Evolutionary conservation across 2,329 filamentous ascomycete genomes (phyloP).

Genomic region (Gaeumannomyces tritici): DNA sequence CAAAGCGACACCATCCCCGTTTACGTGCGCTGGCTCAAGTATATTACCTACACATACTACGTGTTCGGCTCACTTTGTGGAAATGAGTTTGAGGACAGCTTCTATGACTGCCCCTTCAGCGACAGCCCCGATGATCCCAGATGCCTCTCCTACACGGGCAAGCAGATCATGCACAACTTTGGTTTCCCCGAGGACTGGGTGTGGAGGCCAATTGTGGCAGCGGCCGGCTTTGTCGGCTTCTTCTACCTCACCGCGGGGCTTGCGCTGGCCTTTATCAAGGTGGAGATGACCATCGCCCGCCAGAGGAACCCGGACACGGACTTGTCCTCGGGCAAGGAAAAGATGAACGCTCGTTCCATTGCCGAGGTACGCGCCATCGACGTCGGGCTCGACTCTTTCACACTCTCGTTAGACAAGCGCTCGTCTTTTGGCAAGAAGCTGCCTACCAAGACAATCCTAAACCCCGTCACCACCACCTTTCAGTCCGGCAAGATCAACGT

Average conservation of each 20-base stretch:
- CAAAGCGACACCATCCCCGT: conserved; percentile 64
- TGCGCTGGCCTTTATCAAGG: conserved; percentile 52
- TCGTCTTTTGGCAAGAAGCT: conserved; percentile 39
- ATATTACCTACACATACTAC: conserved; percentile 58
- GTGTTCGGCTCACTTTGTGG: conserved; percentile 60
- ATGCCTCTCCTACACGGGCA: conserved; percentile 60
- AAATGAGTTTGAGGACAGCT: conserved; percentile 63
- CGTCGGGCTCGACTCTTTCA: conserved; percentile 55
- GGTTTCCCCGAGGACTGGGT: conserved; percentile 62
- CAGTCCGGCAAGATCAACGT: conserved; percentile 39
- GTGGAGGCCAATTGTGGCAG: conserved; percentile 52
- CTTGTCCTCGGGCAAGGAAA: conserved; percentile 61
- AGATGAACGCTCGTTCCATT: conserved; percentile 45
- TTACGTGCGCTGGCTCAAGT: conserved; percentile 68
- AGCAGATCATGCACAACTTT: conserved; percentile 58
- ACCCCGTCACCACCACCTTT: conserved; percentile 58
- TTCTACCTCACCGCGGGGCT: conserved; percentile 53
- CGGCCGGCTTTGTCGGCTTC: conserved; percentile 51
- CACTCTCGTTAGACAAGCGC: conserved; percentile 54
- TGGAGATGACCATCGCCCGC: conserved; percentile 61
- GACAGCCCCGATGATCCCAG: conserved; percentile 53
- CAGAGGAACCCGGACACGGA: conserved; percentile 50
- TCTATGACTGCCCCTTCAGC: conserved; percentile 62
- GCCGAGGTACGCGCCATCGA: conserved; percentile 49
- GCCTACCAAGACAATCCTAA: conserved; percentile 50